Base-by-base conservation (phyloP, 768 basidiomycete genomes). In the Hortiboletus campestris region DNA sequence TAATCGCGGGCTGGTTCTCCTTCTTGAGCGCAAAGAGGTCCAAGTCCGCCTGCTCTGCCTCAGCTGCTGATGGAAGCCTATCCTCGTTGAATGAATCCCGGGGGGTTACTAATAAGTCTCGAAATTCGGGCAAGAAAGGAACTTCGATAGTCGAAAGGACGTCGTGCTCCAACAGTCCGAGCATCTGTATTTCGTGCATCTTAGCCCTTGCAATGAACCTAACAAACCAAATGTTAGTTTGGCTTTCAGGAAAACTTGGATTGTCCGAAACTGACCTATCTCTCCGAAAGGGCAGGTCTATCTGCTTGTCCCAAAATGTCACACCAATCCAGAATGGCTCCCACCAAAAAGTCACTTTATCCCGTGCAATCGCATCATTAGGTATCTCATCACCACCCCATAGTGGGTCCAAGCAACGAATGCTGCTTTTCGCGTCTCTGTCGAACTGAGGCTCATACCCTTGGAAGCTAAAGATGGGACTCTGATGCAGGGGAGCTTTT, bases 121-220 rank as follows among this genome's bases (percentile, higher is more conserved):
- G 54, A 32, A 59, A 74, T 31, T 82, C 80, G 9, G 81, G 79
- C 28, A 93, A 72, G 66, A 84, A 88, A 2, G 95, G 94, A 13
- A 97, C 84, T 58, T 91, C 89, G 56, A 97, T 94, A 59, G 86
- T 88, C 6, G 91, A 87, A 20, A 93, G 84, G 31, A 97, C 87
- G 62, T 96, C 94, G 62, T 95, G 91, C 61, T 94, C 94, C 42
- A 96, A 77, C 10, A 96, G 75, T 7, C 95, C 95, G 2, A 97
- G 81, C 90, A 92, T 95, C 66, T 97, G 90, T 38, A 97, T 93
- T 67, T 95, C 91, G 64, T 94, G 91, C 93, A 97, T 96, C 74
- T 92, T 91, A n/a, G 91, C 94, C 31, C 96, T 84, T 6, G 93
- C 88, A 25, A 98, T 78, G 67, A 98, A 98, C 57, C 96, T 94